These are phyloP conservation scores for Phytophthora tubulina DNA, from an alignment of 352 stramenopile genomes.

Conservation along the genomic window DNA sequence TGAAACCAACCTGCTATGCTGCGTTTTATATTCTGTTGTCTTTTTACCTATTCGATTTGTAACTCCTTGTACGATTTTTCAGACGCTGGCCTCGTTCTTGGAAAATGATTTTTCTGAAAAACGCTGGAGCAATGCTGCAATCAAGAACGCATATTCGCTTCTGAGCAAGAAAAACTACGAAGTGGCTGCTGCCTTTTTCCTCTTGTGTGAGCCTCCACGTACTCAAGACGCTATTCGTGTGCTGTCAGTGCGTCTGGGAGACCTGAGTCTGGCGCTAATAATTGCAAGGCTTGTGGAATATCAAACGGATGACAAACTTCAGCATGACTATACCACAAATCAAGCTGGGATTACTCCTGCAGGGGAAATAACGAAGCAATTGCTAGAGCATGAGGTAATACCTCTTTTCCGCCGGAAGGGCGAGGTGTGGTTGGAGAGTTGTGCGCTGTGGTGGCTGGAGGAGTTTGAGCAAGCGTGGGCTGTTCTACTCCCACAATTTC, in stretches of 20 bases:
- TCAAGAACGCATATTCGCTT: slow-evolving; percentile 96
- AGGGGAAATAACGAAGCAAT: slow-evolving; percentile 55
- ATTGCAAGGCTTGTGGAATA: slow-evolving; percentile 91
- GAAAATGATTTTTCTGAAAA: slow-evolving; percentile 87
- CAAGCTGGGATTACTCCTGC: slow-evolving; percentile 72
- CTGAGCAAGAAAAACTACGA: slow-evolving; percentile 94
- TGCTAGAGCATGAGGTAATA: slow-evolving; percentile 78
- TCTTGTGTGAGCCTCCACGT: slow-evolving; percentile 92
- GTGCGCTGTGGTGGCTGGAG: slow-evolving; percentile 85
- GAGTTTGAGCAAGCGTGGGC: slow-evolving; percentile 86
- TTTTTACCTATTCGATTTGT: neutral
- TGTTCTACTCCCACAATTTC: slow-evolving; percentile 69
- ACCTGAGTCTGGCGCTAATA: slow-evolving; percentile 91
- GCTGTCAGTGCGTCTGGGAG: slow-evolving; percentile 86
- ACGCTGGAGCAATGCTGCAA: slow-evolving; percentile 86
- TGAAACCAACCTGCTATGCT: slow-evolving; percentile 21
- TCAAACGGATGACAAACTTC: slow-evolving; percentile 53
- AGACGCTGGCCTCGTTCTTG: slow-evolving; percentile 82
- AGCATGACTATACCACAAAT: slow-evolving; percentile 65
- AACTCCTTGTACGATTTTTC: no score
- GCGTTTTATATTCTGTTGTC: neutral
- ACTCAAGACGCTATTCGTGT: slow-evolving; percentile 94
- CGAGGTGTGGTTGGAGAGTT: slow-evolving; percentile 84
- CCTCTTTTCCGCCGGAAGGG: slow-evolving; percentile 65
- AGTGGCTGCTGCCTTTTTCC: slow-evolving; percentile 92